phyloP scores from a whole-genome alignment of 2,329 filamentous ascomycete species.

The Pleoardoris graminearum region DNA sequence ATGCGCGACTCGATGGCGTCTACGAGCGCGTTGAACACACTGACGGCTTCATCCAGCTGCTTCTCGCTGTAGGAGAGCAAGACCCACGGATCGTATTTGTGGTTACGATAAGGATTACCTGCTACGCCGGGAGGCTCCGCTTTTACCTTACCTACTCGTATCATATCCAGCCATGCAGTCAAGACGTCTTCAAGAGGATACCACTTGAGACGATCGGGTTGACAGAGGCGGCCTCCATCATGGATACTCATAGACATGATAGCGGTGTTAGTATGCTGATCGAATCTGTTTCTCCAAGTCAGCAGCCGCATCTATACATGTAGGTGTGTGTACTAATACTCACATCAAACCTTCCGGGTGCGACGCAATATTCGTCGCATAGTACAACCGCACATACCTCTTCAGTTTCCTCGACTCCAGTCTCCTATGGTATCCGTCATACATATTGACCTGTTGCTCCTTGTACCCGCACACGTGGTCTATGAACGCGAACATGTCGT shows the following conservation, averaged over 20 bases:
- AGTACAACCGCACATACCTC: conserved; percentile 11
- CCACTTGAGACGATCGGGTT: conserved; percentile 14
- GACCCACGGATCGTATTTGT: conserved; percentile 16
- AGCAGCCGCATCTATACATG: not conserved
- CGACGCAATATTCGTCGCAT: not conserved
- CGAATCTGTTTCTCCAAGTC: conserved; percentile 11
- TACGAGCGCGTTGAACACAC: conserved; percentile 16
- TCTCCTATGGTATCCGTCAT: not conserved
- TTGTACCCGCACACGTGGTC: not conserved
- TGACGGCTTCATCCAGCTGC: conserved; percentile 16
- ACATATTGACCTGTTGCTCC: not conserved
- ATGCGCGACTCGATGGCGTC: conserved; percentile 17
- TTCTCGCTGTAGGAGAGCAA: conserved; percentile 13
- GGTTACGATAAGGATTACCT: too few relatives aligned
- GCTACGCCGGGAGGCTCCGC: conserved; percentile 8
- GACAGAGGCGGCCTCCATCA: conserved; percentile 1
- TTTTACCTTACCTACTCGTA: conserved; percentile 16
- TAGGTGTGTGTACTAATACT: not conserved
- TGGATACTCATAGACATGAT: conserved; percentile 12
- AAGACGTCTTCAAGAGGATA: conserved; percentile 17
- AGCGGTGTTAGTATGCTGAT: conserved; percentile 14
- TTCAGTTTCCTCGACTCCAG: not conserved
- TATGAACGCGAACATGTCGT: conserved; percentile 3
- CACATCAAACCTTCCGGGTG: conserved; percentile 12
- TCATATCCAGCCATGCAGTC: conserved; percentile 21